Evolutionary conservation across 805 yeast genomes (phyloP).

Genomic region (Candida endomychidarum): DNA sequence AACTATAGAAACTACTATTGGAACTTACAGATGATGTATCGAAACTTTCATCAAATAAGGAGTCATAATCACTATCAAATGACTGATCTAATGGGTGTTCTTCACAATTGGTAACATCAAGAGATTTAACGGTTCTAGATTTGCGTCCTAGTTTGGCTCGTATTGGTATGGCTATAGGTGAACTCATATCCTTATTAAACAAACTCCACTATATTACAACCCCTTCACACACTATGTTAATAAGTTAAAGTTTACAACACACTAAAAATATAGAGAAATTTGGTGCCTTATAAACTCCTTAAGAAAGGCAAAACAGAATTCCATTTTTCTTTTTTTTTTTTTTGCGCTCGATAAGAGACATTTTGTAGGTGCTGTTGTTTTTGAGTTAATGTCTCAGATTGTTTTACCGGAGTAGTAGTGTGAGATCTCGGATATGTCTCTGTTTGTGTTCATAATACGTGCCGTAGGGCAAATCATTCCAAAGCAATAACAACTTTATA

Average conservation of each 20-base stretch:
- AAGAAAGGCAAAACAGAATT: constrained; percentile 1
- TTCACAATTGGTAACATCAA: constrained; percentile 3
- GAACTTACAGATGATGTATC: constrained; percentile 9
- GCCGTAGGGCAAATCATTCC: neutral
- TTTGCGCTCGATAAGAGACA: constrained; percentile 8
- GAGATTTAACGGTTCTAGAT: constrained; percentile 2
- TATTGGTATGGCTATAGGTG: constrained; percentile 3
- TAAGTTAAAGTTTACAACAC: neutral
- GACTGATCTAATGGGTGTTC: constrained; percentile 7
- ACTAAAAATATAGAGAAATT: neutral
- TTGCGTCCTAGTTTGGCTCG: neutral
- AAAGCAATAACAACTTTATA: no score
- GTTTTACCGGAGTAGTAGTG: neutral
- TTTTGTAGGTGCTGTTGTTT: constrained; percentile 4
- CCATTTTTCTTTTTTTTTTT: neutral
- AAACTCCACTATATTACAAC: neutral
- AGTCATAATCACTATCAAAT: constrained; percentile 10
- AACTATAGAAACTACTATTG: constrained; percentile 3
- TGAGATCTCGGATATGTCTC: neutral
- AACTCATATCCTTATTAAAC: constrained; percentile 6
- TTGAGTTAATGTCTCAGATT: neutral
- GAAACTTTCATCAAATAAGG: constrained; percentile 14
- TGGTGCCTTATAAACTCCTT: constrained; percentile 1
- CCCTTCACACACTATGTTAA: neutral
- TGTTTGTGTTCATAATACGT: neutral